These are phyloP conservation scores for Allium cepa DNA, from an alignment of 106 monocot species.

Conservation along the genomic window DNA sequence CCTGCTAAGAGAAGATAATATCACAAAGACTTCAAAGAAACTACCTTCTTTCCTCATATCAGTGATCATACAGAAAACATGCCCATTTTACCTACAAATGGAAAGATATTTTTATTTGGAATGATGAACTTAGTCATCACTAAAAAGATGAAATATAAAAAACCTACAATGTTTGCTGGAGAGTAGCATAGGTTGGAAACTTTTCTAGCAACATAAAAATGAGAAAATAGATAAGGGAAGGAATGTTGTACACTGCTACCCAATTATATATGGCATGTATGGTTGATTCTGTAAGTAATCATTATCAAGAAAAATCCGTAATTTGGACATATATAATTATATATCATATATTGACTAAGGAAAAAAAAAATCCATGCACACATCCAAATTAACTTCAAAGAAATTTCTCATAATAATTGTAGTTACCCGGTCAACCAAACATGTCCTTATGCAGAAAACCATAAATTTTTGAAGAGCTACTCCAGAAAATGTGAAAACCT, in stretches of 20 bases:
- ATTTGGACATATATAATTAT: too few species aligned
- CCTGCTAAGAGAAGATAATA: slow-evolving; percentile 11
- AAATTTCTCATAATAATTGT: too few species aligned
- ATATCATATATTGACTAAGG: too few species aligned
- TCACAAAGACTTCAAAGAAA: slow-evolving; percentile 46
- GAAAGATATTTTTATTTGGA: slow-evolving; percentile 94
- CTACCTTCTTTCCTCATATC: slow-evolving; percentile 92
- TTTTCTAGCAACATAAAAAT: slow-evolving; percentile 9
- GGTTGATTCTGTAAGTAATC: too few species aligned
- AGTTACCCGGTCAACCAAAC: too few species aligned
- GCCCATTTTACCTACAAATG: slow-evolving; percentile 98
- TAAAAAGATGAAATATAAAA: slow-evolving; percentile 66
- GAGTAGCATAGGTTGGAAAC: slow-evolving; percentile 22
- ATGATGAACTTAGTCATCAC: slow-evolving; percentile 72
- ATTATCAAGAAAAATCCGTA: too few species aligned
- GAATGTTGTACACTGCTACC: too few species aligned
- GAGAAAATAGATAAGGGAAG: not conserved
- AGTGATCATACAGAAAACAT: slow-evolving; percentile 93
- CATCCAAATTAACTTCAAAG: not conserved
- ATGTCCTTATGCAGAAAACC: too few species aligned
- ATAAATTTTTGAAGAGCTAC: too few species aligned
- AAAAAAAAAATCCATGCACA: too few species aligned
- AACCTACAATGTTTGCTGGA: slow-evolving; percentile 48
- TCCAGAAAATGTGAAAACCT: too few species aligned
- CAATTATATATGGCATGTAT: too few species aligned